These are phyloP conservation scores for Cystofilobasidium bisporidii DNA, from an alignment of 768 basidiomycete genomes.

Conservation along the genomic window DNA sequence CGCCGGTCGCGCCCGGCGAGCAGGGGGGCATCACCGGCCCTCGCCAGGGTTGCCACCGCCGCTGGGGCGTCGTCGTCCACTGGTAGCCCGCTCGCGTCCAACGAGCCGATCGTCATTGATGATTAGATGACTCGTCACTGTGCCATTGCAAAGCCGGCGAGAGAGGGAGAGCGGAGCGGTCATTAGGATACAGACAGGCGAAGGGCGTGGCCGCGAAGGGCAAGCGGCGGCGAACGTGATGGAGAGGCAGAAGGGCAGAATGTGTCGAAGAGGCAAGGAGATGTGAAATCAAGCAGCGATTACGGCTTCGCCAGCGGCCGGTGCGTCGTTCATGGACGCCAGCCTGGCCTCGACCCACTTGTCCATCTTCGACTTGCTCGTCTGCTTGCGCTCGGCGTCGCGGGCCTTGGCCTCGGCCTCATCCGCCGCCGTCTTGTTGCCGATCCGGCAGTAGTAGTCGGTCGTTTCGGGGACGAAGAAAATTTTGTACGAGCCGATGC, in stretches of 20 bases:
- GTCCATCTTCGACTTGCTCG: conserved; percentile 14
- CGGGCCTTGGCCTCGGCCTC: background rate
- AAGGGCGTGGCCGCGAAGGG: too few relatives aligned
- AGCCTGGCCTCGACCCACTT: conserved; percentile 19
- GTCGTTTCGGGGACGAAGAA: conserved; percentile 60
- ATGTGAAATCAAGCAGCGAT: background rate
- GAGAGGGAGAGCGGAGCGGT: too few relatives aligned
- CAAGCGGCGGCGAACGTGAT: too few relatives aligned
- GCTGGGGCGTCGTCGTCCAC: background rate
- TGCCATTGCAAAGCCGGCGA: too few relatives aligned
- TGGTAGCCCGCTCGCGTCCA: background rate
- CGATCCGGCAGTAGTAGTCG: conserved; percentile 33
- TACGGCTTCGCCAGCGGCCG: background rate
- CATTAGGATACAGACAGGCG: too few relatives aligned
- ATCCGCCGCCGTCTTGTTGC: conserved; percentile 6
- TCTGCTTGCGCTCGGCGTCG: background rate
- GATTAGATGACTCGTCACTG: background rate
- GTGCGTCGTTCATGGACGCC: background rate
- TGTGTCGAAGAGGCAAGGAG: background rate
- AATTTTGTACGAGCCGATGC: conserved; percentile 58
- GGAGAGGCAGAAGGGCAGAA: too few relatives aligned
- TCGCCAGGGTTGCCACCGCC: background rate
- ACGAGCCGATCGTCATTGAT: conserved; percentile 7
- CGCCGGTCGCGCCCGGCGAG: background rate
- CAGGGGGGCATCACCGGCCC: background rate